These are phyloP conservation scores for Gloeopeniophorella convolvens DNA, from an alignment of 768 basidiomycete species.

Conservation along the genomic window DNA sequence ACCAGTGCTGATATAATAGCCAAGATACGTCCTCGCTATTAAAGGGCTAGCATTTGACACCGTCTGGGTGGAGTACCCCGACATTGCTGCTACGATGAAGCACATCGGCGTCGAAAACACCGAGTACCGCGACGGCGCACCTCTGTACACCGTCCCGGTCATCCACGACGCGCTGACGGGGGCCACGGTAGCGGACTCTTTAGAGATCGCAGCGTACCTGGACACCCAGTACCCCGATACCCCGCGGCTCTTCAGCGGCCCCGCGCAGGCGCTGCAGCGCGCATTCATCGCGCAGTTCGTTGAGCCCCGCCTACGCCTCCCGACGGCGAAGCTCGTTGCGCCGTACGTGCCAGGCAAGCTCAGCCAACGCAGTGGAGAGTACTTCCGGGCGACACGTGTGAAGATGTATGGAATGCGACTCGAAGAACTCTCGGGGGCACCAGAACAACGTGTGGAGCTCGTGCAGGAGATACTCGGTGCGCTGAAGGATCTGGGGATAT, in stretches of 20 bases:
- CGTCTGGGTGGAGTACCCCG: not conserved
- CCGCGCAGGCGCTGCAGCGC: constrained; percentile 6
- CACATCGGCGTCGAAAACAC: not conserved
- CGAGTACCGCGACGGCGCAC: not conserved
- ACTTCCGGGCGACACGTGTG: constrained; percentile 11
- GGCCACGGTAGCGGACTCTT: constrained; percentile 18
- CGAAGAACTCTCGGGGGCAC: not conserved
- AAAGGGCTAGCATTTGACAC: not conserved
- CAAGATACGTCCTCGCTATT: not conserved
- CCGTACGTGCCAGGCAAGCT: not conserved
- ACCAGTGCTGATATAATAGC: too few species aligned
- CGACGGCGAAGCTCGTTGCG: not conserved
- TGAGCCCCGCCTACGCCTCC: too few species aligned
- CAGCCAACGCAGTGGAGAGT: constrained; percentile 5
- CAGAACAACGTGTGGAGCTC: not conserved
- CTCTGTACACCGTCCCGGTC: constrained; percentile 19
- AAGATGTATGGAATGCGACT: not conserved
- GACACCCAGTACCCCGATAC: constrained; percentile 17
- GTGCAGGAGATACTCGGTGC: not conserved
- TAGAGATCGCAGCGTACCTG: constrained; percentile 18
- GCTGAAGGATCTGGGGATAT: not conserved
- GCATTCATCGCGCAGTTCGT: not conserved
- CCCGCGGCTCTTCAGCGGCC: constrained; percentile 9
- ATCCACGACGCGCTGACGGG: constrained; percentile 15
- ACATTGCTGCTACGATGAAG: not conserved